phyloP scores from a whole-genome alignment of 257 asterid species.

The Nicotiana paniculata region DNA sequence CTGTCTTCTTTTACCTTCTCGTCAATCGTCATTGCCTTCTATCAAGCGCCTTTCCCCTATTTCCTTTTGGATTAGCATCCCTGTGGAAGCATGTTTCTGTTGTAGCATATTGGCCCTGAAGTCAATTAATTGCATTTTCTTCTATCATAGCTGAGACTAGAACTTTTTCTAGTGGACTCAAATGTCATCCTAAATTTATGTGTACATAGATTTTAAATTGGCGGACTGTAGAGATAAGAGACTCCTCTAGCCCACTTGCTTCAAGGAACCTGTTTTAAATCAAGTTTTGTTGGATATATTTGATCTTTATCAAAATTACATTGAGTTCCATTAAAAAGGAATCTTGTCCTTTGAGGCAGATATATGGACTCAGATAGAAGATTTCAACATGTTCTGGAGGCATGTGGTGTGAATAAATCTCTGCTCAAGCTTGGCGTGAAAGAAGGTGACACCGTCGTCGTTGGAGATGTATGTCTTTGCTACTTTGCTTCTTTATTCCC shows the following conservation, averaged over 20 bases:
- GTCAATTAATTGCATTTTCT: background rate
- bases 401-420: slow-evolving; percentile 84
- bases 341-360: slow-evolving; percentile 37
- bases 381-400: slow-evolving; percentile 90
- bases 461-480: slow-evolving; percentile 60
- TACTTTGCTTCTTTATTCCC: background rate
- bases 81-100: background rate
- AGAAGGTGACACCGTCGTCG: slow-evolving; percentile 88
- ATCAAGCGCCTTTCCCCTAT: background rate
- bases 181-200: background rate
- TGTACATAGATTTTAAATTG: background rate
- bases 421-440: slow-evolving; percentile 79
- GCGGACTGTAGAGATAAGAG: background rate
- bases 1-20: background rate
- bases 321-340: background rate
- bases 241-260: background rate
- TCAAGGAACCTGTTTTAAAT: background rate
- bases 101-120: background rate
- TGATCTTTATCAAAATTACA: background rate
- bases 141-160: background rate
- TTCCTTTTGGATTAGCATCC: background rate
- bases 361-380: slow-evolving; percentile 77
- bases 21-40: background rate
- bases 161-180: background rate
- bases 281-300: background rate